phyloP scores from a whole-genome alignment of 2,329 filamentous ascomycete genomes.

The Monosporascus sp. region DNA sequence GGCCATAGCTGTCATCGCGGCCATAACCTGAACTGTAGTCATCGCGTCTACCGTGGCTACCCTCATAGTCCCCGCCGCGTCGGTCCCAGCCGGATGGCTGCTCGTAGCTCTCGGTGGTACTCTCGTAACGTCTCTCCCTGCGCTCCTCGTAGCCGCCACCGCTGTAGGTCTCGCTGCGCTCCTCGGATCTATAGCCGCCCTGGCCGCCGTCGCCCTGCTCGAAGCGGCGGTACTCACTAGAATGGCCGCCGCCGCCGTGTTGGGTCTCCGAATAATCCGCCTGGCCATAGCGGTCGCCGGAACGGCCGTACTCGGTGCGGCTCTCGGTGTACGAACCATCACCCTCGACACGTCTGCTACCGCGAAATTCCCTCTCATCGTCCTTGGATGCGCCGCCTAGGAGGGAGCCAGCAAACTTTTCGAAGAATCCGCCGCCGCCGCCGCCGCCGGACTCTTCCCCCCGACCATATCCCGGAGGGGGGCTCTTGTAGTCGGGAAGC shows the following conservation, averaged over 20 bases:
- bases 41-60: slow-evolving; percentile 12
- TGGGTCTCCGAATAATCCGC: slow-evolving; percentile 55
- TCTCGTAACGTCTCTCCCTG: slow-evolving; percentile 46
- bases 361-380: slow-evolving; percentile 48
- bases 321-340: slow-evolving; percentile 58
- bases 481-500: slow-evolving; percentile 7
- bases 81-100: slow-evolving; percentile 19
- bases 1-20: slow-evolving; percentile 20
- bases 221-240: slow-evolving; percentile 56
- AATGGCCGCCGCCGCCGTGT: slow-evolving; percentile 50
- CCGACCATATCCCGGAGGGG: background rate
- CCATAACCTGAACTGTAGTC: slow-evolving; percentile 20
- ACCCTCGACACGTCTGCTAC: slow-evolving; percentile 46
- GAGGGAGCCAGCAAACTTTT: slow-evolving; percentile 60
- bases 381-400: slow-evolving; percentile 56
- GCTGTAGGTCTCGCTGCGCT: slow-evolving; percentile 49
- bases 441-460: slow-evolving; percentile 55
- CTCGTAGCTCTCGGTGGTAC: slow-evolving; percentile 26
- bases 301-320: slow-evolving; percentile 56
- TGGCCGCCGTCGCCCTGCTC: slow-evolving; percentile 47
- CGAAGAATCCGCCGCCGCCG: slow-evolving; percentile 64
- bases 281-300: slow-evolving; percentile 53
- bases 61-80: slow-evolving; percentile 16
- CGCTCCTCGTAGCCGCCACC: slow-evolving; percentile 54
- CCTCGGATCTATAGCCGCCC: slow-evolving; percentile 50